These are phyloP conservation scores for Ceratocystis cubensis DNA, from an alignment of 2,329 filamentous ascomycete genomes.

Conservation along the genomic window DNA sequence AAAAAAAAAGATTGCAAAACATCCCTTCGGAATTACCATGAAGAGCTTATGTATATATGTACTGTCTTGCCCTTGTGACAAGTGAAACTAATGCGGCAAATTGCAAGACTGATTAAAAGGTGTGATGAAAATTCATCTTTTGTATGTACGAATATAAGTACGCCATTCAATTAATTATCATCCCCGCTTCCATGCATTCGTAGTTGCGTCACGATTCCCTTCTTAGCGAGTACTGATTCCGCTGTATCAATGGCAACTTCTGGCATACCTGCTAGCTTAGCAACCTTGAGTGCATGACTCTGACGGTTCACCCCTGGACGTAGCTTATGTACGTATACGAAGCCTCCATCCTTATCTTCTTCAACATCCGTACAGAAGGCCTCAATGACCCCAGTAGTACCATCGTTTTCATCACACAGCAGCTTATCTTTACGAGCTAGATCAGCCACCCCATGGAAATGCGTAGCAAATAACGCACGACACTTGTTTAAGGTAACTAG, in stretches of 20 bases:
- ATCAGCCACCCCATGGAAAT: slow-evolving; percentile 79
- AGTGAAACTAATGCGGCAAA: background rate
- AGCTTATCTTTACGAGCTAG: slow-evolving; percentile 34
- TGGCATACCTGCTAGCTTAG: slow-evolving; percentile 70
- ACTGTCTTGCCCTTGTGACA: background rate
- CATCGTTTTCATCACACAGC: background rate
- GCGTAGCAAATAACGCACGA: slow-evolving; percentile 81
- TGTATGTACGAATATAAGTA: background rate
- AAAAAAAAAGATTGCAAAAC: slow-evolving; percentile 24
- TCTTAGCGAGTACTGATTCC: slow-evolving; percentile 37
- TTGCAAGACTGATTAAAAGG: too few relatives aligned
- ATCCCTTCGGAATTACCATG: slow-evolving; percentile 16
- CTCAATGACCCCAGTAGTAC: slow-evolving; percentile 36
- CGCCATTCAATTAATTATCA: background rate
- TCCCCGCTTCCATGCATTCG: background rate
- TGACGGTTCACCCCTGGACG: slow-evolving; percentile 69
- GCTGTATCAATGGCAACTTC: slow-evolving; percentile 59
- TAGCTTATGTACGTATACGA: slow-evolving; percentile 77
- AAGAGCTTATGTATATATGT: background rate
- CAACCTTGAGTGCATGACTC: slow-evolving; percentile 93
- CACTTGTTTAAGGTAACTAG: slow-evolving; percentile 65
- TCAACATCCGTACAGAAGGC: slow-evolving; percentile 83
- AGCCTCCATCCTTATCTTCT: slow-evolving; percentile 57
- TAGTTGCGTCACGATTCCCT: background rate
- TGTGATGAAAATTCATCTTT: background rate